Percentiles rank a stretch among this genome's conserved stretches.
These are phyloP conservation scores for Phytopythium ostracodes DNA, from an alignment of 352 stramenopile species.

Conservation along the genomic window DNA sequence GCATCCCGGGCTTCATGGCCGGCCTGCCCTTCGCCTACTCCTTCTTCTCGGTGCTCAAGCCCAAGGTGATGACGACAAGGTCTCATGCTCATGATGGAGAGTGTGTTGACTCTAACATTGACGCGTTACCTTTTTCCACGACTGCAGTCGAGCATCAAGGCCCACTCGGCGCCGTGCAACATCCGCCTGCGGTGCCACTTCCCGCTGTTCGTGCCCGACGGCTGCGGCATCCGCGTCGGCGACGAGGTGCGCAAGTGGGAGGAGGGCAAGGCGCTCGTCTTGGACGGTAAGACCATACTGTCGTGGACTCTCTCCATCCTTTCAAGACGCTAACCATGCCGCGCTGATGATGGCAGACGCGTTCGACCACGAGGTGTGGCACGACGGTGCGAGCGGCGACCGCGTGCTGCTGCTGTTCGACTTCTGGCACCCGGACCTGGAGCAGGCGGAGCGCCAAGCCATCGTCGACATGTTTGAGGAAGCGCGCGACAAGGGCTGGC, in stretches of 20 bases:
- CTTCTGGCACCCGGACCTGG: conserved; percentile 68
- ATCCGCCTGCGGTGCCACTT: conserved; percentile 94
- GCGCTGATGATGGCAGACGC: conserved; percentile 32
- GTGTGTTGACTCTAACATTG: not conserved
- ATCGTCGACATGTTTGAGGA: conserved; percentile 71
- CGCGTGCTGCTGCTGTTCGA: conserved; percentile 88
- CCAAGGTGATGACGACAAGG: no score
- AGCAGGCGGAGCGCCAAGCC: conserved; percentile 47
- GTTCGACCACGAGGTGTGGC: conserved; percentile 84
- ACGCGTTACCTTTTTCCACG: not conserved
- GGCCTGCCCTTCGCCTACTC: conserved; percentile 92
- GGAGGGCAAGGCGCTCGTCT: conserved; percentile 73
- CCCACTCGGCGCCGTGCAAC: conserved; percentile 95
- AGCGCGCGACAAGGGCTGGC: conserved; percentile 71
- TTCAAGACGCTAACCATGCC: not conserved
- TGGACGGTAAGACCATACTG: conserved; percentile 48
- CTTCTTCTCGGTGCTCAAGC: conserved; percentile 95
- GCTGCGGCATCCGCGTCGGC: conserved; percentile 92
- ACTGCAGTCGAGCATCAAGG: conserved; percentile 78
- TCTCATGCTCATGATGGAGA: not conserved
- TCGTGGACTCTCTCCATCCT: not conserved
- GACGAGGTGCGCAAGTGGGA: conserved; percentile 79
- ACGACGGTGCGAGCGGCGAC: conserved; percentile 53
- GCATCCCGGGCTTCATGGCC: conserved; percentile 81
- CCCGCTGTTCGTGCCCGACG: conserved; percentile 85